These are phyloP conservation scores for Candida ficus DNA, from an alignment of 805 yeast genomes.

Conservation along the genomic window DNA sequence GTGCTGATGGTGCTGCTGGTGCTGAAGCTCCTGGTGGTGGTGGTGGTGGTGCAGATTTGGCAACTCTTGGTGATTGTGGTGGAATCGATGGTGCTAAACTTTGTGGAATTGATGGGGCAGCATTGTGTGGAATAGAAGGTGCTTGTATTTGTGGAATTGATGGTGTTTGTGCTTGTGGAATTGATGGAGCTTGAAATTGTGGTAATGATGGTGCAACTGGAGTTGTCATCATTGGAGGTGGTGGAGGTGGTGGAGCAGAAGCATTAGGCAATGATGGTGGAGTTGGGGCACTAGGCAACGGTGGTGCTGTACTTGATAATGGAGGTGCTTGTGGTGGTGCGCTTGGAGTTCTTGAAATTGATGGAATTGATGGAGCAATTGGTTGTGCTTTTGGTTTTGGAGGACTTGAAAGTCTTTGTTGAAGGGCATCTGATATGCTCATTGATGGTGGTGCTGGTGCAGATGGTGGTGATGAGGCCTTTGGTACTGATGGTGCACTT, in stretches of 20 bases:
- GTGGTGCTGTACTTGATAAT: neutral
- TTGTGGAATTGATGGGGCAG: constrained; percentile 16
- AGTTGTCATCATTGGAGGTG: neutral
- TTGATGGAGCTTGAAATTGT: too few relatives aligned
- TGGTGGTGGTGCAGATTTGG: constrained; percentile 16
- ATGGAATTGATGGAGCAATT: neutral
- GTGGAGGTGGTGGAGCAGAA: neutral
- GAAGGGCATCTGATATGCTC: constrained; percentile 13
- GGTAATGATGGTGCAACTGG: too few relatives aligned
- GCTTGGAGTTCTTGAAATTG: neutral
- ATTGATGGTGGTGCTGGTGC: constrained; percentile 13
- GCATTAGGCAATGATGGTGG: neutral
- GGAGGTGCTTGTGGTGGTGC: neutral
- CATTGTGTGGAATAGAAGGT: neutral
- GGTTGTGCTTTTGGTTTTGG: constrained; percentile 16
- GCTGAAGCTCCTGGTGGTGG: constrained; percentile 11
- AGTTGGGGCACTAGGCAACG: neutral
- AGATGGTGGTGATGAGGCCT: constrained; percentile 15
- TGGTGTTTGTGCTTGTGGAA: too few relatives aligned
- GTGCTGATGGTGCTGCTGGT: constrained; percentile 6
- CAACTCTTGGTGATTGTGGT: neutral
- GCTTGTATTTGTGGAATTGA: too few relatives aligned
- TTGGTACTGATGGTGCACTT: constrained; percentile 24
- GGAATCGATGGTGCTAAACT: constrained; percentile 10
- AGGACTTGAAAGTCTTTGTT: constrained; percentile 24